Evolutionary conservation across 345 rosid genomes (phyloP).

Genomic region (Eucalyptus fibrosa): DNA sequence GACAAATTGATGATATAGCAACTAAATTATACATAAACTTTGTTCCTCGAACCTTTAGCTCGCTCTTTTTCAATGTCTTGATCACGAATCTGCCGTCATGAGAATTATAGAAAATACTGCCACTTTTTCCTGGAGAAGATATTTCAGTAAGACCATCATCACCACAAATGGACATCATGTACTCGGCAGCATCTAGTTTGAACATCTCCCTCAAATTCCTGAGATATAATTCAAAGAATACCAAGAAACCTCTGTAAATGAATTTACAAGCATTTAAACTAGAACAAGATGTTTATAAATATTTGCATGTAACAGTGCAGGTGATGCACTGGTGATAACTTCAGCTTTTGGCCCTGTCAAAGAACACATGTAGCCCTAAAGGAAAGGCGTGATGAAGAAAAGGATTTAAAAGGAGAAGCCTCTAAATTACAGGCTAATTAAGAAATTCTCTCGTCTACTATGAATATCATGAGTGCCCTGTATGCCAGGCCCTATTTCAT

Average conservation of each 20-base stretch:
- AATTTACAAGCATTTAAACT: not conserved
- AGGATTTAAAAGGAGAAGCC: not conserved
- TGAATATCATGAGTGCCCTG: not conserved
- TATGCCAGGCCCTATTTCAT: not conserved
- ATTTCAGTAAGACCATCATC: constrained; percentile 81
- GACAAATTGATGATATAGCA: not conserved
- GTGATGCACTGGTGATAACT: not conserved
- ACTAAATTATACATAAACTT: not conserved
- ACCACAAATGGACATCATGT: constrained; percentile 99
- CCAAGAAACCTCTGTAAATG: not conserved
- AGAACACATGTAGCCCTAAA: not conserved
- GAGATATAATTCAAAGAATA: not conserved
- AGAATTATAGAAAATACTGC: constrained; percentile 91
- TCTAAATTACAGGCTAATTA: not conserved
- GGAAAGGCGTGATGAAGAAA: not conserved
- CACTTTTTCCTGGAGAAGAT: constrained; percentile 92
- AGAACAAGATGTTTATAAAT: not conserved
- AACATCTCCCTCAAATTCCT: constrained; percentile 98
- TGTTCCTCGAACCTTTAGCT: constrained; percentile 64
- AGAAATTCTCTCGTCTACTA: not conserved
- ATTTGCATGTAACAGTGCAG: not conserved
- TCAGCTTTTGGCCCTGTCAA: not conserved
- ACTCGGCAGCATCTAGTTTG: constrained; percentile 95
- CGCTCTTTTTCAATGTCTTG: constrained; percentile 71
- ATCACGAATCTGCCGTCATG: constrained; percentile 87